phyloP scores from a whole-genome alignment of 177 flowering plant genomes.

The Tripterygium wilfordii region DNA sequence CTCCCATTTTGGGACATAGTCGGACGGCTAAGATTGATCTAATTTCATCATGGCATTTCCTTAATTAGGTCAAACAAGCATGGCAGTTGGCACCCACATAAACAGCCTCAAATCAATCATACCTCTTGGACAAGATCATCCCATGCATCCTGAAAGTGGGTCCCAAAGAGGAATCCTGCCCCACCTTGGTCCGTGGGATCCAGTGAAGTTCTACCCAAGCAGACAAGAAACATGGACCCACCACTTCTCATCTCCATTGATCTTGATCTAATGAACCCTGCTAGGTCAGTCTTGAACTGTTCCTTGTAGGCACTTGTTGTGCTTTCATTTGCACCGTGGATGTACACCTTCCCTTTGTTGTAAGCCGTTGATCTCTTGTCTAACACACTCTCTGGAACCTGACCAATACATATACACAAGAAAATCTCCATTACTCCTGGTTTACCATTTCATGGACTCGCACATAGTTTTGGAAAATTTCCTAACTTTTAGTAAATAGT shows the following conservation, averaged over 20 bases:
- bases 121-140: conserved; percentile 91
- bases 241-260: conserved; percentile 59
- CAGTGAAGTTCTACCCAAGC: conserved; percentile 67
- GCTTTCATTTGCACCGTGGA: conserved; percentile 62
- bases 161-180: conserved; percentile 81
- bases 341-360: conserved; percentile 72
- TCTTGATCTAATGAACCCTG: conserved; percentile 48
- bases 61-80: too few relatives aligned
- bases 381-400: conserved; percentile 72
- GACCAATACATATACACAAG: neutral
- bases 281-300: conserved; percentile 70
- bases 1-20: too few relatives aligned
- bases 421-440: too few relatives aligned
- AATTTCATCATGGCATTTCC: too few relatives aligned
- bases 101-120: too few relatives aligned
- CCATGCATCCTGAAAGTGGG: conserved; percentile 94
- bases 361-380: conserved; percentile 66
- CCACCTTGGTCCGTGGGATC: conserved; percentile 93
- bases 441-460: too few relatives aligned
- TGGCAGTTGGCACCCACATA: too few relatives aligned
- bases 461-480: too few relatives aligned
- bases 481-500: too few relatives aligned
- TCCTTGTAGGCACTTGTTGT: conserved; percentile 62
- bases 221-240: conserved; percentile 85
- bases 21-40: too few relatives aligned